phyloP scores from a whole-genome alignment of 768 basidiomycete species.

The Termitomyces sp. region DNA sequence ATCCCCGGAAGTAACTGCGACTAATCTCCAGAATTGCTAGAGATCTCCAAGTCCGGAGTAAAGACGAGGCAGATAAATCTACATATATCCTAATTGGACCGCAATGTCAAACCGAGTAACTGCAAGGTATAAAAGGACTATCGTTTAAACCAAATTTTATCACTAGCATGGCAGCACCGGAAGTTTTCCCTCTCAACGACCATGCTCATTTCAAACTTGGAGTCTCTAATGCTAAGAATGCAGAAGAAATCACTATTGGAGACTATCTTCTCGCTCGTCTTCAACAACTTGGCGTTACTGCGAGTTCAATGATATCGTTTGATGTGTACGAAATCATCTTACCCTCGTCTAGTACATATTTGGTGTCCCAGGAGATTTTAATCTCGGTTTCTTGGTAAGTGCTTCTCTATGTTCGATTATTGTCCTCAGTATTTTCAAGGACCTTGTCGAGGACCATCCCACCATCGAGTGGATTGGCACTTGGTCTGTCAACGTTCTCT shows the following conservation, averaged over 20 bases:
- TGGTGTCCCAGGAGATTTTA: constrained; percentile 85
- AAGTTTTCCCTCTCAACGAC: constrained; percentile 34
- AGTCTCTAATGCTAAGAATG: constrained; percentile 33
- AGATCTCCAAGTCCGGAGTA: too few species aligned
- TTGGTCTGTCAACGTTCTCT: constrained; percentile 37
- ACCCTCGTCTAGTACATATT: constrained; percentile 59
- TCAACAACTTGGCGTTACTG: constrained; percentile 53
- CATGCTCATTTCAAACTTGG: constrained; percentile 41
- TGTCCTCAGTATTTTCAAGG: constrained; percentile 34
- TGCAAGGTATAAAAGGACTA: too few species aligned
- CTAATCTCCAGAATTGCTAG: too few species aligned
- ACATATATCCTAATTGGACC: too few species aligned
- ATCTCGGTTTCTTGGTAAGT: constrained; percentile 57
- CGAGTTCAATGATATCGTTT: constrained; percentile 16
- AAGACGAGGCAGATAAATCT: too few species aligned
- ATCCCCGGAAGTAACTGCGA: too few species aligned
- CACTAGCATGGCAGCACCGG: constrained; percentile 14
- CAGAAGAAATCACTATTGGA: constrained; percentile 40
- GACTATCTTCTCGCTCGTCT: constrained; percentile 53
- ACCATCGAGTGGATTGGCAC: constrained; percentile 84
- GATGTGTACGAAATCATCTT: background rate
- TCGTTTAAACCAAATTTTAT: background rate
- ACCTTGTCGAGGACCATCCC: constrained; percentile 76
- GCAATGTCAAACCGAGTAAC: too few species aligned
- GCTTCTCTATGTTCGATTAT: background rate